Percentiles rank a stretch among this genome's conserved stretches.
These are phyloP conservation scores for Aspergillus bridgeri DNA, from an alignment of 495 filamentous ascomycete species.

Conservation along the genomic window DNA sequence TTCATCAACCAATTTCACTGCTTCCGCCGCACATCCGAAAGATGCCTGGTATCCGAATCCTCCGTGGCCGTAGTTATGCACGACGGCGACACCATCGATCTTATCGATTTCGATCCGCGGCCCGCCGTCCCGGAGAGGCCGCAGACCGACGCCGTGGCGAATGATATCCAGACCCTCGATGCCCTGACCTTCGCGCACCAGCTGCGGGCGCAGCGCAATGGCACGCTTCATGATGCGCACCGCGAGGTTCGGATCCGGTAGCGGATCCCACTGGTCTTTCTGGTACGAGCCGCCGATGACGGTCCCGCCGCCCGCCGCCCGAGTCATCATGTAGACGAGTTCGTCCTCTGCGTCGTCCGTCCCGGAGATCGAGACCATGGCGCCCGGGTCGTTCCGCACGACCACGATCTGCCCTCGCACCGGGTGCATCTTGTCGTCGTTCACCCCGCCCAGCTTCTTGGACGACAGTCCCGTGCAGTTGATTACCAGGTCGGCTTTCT, in stretches of 20 bases:
- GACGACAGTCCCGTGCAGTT: constrained; percentile 86
- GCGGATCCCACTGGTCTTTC: constrained; percentile 76
- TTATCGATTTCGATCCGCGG: constrained; percentile 80
- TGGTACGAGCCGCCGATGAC: constrained; percentile 87
- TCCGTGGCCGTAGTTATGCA: constrained; percentile 96
- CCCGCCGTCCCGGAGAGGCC: constrained; percentile 72
- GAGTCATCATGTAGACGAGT: constrained; percentile 82
- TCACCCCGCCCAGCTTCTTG: constrained; percentile 73
- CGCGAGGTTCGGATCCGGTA: constrained; percentile 77
- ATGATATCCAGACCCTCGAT: constrained; percentile 80
- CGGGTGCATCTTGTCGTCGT: constrained; percentile 70
- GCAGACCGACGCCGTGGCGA: constrained; percentile 81
- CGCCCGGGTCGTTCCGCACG: constrained; percentile 75
- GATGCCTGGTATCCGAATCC: constrained; percentile 89
- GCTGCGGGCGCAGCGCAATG: constrained; percentile 65
- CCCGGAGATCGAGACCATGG: constrained; percentile 68
- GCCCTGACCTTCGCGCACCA: constrained; percentile 70
- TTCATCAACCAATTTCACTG: constrained; percentile 68
- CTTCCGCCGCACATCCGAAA: constrained; percentile 75
- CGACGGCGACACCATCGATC: constrained; percentile 66
- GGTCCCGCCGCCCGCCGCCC: constrained; percentile 76
- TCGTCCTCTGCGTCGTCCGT: constrained; percentile 81
- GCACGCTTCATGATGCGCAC: constrained; percentile 85
- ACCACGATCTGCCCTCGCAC: constrained; percentile 84
- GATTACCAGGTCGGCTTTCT: constrained; percentile 66